Evolutionary conservation across 164 flowering plant species (phyloP), one percentile per base, ranked within the genome.

Genomic region (Paratinospora sagittata): DNA sequence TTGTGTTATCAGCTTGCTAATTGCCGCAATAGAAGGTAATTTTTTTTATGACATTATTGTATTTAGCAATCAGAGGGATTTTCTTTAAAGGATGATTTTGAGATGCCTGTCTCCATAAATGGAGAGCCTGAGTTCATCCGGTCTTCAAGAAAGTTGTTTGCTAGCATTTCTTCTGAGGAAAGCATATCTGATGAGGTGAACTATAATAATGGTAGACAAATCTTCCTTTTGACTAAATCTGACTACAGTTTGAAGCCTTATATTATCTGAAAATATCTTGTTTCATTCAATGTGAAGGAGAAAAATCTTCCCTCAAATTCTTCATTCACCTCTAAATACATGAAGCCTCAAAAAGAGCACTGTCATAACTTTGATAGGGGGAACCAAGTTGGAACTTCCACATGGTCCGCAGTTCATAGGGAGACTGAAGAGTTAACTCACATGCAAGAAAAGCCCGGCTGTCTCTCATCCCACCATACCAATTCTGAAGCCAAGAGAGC

Each of bases 101-200:
- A 83, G 62, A 73, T 81, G 73, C 77, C 82, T 60, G 74, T 75
- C 13, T 74, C 77, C 49, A 49, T 65, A 6, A 70, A 78, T 62
- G 78, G 72, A 27, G 62, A 49, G 66, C 63, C 68, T 33, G 76
- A 69, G 57, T 63, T 71, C 33, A 26, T 34, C 41, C 69, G 24
- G 43, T 76, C 75, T 24, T 72, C 73, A 24, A 72, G 65, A 49
- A 64, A 72, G 41, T 37, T 34, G 71, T 76, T 68, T 24, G 0
- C 43, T 55, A 66, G 57, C 37, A 47, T 61, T 47, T 71, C 78
- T 16, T 82, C 72, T 63, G 86, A 82, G 41, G 84, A 83, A 72
- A 66, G 52, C 9, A 73, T 80, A 27, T 80, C 81, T 67, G 80
- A 78, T 70, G 85, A 80, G 81, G 90, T 81, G 76, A n/a, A 37